Evolutionary conservation across 2,329 filamentous ascomycete species (phyloP), one percentile per base, ranked within the genome.

Genomic region (Myotisia sp.): DNA sequence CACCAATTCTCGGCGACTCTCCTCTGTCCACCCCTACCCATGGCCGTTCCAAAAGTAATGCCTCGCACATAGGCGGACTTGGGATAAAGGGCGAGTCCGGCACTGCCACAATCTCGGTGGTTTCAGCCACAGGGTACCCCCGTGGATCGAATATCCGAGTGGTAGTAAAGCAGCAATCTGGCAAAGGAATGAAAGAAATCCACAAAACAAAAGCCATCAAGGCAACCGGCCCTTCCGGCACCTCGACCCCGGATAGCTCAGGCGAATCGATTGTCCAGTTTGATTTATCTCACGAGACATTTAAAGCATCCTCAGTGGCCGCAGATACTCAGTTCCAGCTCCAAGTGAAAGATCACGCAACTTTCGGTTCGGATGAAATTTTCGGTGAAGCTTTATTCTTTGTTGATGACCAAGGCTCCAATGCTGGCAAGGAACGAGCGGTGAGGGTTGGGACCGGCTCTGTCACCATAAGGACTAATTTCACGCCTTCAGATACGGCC

Each of bases 171-270:
- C 74, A 81, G 45, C 52, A 81, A 21, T 64, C 67, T 3, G 60
- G 74, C 29, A 86, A 79, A 58, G 70, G 68, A 31, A 65, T 58
- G 32, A 94, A 90, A 62, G 72, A 79, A 29, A 64, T 98, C 29
- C 76, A 86, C 61, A 94, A 95, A 65, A 94, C 86, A 14, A 92
- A 93, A 55, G 79, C 90, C 43, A 72, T 81, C 62, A 93, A 93
- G 56, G 70, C 77, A 1, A 61, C 71, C 3, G 64, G 21, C 14
- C 33, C 26, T 12, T 35, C 37, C 3, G 31, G 30, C 22, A 18
- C 41, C 2, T 26, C 36, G 7, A 32, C 34, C 8, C 26, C 40
- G 16, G 27, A 29, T 6, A 34, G 33, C 9, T 10, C 10, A 10
- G 21, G 32, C 9, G 38, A 63, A 1, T 82, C 79, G 2, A 60